A percentile compares a stretch with the other conserved stretches of the same genome.
phyloP scores from a whole-genome alignment of 1,139 yeast species.

The Geotrichum aggregatum region DNA sequence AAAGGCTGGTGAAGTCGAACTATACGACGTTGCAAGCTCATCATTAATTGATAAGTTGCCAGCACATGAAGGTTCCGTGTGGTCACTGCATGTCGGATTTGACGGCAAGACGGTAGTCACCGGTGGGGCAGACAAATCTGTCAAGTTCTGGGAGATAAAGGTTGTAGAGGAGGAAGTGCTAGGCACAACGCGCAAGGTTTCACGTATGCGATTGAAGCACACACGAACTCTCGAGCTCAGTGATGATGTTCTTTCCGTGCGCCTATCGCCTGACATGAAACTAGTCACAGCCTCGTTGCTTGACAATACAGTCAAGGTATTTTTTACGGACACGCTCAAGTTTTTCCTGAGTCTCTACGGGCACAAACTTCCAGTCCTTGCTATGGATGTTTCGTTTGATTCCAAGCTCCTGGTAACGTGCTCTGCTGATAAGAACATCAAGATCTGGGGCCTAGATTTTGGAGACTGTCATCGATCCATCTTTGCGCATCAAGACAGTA shows the following conservation, averaged over 20 bases:
- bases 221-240: conserved; percentile 75
- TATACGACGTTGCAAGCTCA: conserved; percentile 83
- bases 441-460: conserved; percentile 97
- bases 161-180: conserved; percentile 64
- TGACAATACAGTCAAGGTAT: conserved; percentile 91
- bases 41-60: conserved; percentile 64
- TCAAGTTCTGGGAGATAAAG: conserved; percentile 83
- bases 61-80: conserved; percentile 83
- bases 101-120: conserved; percentile 85
- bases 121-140: conserved; percentile 89
- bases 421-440: conserved; percentile 94
- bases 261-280: conserved; percentile 75
- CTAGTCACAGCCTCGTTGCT: conserved; percentile 77
- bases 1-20: conserved; percentile 76
- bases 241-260: conserved; percentile 80
- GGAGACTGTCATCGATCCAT: conserved; percentile 97
- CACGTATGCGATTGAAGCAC: conserved; percentile 61
- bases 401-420: conserved; percentile 84
- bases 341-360: conserved; percentile 88
- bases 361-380: conserved; percentile 79
- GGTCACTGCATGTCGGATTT: conserved; percentile 83
- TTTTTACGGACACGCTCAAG: conserved; percentile 79
- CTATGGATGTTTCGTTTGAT: conserved; percentile 85
- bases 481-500: conserved; percentile 94
- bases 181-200: conserved; percentile 55